Conservation (phyloP, 352 stramenopile species). For the Globisporangium sylvaticum region DNA sequence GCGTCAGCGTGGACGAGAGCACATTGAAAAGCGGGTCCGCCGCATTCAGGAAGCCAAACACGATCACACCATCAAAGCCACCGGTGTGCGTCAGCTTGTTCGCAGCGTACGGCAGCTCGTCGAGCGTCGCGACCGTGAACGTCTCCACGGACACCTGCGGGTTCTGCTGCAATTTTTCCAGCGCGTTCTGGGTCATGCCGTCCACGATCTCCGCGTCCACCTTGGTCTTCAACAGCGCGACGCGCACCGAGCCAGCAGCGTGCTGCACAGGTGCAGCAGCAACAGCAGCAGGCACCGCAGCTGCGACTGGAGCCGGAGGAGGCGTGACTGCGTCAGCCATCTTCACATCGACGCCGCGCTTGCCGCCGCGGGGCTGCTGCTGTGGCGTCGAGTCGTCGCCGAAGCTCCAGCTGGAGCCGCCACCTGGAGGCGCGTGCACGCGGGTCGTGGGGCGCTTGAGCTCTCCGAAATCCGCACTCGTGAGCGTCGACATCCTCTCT, state of each 20-base stretch:
- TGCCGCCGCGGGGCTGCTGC: conserved; percentile 17
- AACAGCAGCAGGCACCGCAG: conserved; percentile 9
- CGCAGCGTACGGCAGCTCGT: conserved; percentile 79
- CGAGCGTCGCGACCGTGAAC: conserved; percentile 70
- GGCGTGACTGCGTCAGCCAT: background rate
- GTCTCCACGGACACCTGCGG: conserved; percentile 38
- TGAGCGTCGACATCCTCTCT: conserved; percentile 72
- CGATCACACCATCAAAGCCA: conserved; percentile 72
- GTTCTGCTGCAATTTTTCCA: conserved; percentile 34
- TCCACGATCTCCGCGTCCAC: conserved; percentile 72
- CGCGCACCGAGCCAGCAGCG: conserved; percentile 24
- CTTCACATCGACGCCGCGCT: conserved; percentile 10
- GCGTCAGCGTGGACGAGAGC: conserved; percentile 48
- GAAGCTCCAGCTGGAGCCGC: conserved; percentile 78
- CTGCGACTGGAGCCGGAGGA: conserved; percentile 16
- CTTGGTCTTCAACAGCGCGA: conserved; percentile 80
- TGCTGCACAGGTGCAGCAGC: conserved; percentile 9
- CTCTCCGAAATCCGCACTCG: conserved; percentile 76
- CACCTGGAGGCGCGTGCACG: conserved; percentile 73
- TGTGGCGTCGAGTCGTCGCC: conserved; percentile 26
- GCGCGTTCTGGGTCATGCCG: conserved; percentile 61
- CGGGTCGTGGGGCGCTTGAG: conserved; percentile 82
- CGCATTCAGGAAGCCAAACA: conserved; percentile 77
- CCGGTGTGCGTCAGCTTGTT: conserved; percentile 74
- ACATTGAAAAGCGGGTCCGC: conserved; percentile 59